A percentile compares a stretch with the other conserved stretches of the same genome.
These are phyloP conservation scores for Sphagnum contortum DNA, from an alignment of 225 moss, liverwort and hornwort genomes.

Conservation along the genomic window DNA sequence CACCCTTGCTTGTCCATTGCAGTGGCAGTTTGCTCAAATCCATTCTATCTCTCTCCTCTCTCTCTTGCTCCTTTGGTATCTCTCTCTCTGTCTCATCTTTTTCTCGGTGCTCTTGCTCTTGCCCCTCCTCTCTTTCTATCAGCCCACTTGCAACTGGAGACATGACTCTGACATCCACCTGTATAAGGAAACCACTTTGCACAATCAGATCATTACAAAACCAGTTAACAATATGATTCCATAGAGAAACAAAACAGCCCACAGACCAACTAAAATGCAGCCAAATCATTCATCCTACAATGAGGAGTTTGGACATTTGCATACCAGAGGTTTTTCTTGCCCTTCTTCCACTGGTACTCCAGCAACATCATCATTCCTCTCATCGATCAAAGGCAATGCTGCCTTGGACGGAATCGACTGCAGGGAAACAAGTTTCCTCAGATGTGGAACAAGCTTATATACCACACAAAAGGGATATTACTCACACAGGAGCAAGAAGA, in stretches of 20 bases:
- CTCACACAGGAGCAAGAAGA: not conserved
- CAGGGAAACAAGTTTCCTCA: conserved; percentile 4
- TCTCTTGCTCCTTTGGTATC: conserved; percentile 21
- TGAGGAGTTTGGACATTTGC: conserved; percentile 2
- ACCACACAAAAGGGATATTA: too few relatives aligned
- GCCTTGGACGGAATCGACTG: conserved; percentile 42
- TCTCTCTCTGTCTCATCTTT: conserved; percentile 25
- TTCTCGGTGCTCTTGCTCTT: conserved; percentile 8
- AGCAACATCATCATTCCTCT: conserved; percentile 22
- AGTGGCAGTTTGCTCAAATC: conserved; percentile 31
- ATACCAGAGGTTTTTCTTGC: conserved; percentile 36
- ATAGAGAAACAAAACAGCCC: too few relatives aligned
- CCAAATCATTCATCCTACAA: not conserved
- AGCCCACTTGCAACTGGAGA: conserved; percentile 20
- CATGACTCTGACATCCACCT: conserved; percentile 34
- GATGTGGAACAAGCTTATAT: too few relatives aligned
- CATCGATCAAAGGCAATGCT: conserved; percentile 11
- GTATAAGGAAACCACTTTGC: conserved; percentile 6
- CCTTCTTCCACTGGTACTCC: conserved; percentile 12
- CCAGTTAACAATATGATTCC: not conserved
- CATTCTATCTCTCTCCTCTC: conserved; percentile 40
- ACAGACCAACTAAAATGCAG: too few relatives aligned
- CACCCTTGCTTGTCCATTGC: conserved; percentile 39
- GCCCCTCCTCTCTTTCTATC: conserved; percentile 34
- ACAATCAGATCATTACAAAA: not conserved